phyloP scores from a whole-genome alignment of 768 basidiomycete genomes.

The Tylopilus rubrobrunneus region DNA sequence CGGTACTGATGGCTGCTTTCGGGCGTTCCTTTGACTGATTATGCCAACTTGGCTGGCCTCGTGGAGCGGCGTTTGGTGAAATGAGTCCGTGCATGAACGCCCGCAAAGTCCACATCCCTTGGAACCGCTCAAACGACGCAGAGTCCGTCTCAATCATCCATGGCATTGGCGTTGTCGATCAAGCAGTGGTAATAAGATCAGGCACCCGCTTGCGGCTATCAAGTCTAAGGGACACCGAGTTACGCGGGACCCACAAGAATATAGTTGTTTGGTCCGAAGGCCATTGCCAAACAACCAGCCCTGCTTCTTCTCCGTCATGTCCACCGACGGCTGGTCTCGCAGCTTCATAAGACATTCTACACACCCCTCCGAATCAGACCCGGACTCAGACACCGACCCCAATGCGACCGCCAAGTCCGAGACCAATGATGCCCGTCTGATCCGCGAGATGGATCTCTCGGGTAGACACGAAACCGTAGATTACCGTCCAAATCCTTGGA shows the following conservation, averaged over 20 bases:
- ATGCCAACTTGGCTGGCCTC: neutral
- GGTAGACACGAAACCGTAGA: constrained; percentile 54
- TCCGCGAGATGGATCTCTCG: constrained; percentile 58
- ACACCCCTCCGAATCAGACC: constrained; percentile 15
- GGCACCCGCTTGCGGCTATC: neutral
- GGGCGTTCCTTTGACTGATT: neutral
- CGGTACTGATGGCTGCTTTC: neutral
- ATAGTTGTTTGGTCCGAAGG: neutral
- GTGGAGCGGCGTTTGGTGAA: neutral
- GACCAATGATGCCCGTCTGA: constrained; percentile 25
- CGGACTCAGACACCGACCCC: constrained; percentile 3
- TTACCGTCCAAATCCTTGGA: constrained; percentile 77
- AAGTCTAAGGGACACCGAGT: neutral
- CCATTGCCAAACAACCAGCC: constrained; percentile 5
- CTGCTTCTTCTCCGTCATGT: neutral
- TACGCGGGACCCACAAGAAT: neutral
- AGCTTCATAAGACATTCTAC: constrained; percentile 12
- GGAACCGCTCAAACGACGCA: neutral
- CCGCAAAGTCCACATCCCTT: neutral
- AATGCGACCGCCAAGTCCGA: neutral
- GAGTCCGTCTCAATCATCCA: neutral
- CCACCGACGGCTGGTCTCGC: neutral
- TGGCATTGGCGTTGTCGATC: too few relatives aligned
- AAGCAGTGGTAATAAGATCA: neutral
- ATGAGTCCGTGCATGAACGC: neutral